These are phyloP conservation scores for Taxawa tesnikishii DNA, from an alignment of 2,329 filamentous ascomycete species.

Conservation along the genomic window DNA sequence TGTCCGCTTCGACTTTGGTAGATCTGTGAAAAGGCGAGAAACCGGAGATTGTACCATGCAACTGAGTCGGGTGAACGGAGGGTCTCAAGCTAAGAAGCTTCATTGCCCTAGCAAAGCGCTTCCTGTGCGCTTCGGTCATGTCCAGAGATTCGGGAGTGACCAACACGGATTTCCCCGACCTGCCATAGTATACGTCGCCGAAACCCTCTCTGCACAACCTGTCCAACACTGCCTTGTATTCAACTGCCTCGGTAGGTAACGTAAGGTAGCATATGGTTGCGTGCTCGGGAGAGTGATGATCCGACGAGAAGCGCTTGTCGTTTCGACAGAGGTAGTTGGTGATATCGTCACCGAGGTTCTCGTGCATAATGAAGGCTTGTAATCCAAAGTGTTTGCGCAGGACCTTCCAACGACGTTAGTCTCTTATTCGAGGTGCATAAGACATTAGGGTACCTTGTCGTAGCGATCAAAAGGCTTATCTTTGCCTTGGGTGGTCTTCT, in stretches of 20 bases:
- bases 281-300: not conserved
- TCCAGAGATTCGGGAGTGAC: not conserved
- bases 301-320: too few relatives aligned
- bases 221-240: not conserved
- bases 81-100: not conserved
- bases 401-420: too few relatives aligned
- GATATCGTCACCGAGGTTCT: too few relatives aligned
- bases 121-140: not conserved
- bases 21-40: not conserved
- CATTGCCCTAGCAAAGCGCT: slow-evolving; percentile 2
- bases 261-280: slow-evolving; percentile 1
- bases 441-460: too few relatives aligned
- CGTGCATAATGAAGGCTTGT: too few relatives aligned
- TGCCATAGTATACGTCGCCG: not conserved
- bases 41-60: not conserved
- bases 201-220: too few relatives aligned
- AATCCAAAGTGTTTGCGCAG: too few relatives aligned
- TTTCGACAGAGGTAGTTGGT: too few relatives aligned
- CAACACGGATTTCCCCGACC: slow-evolving; percentile 1
- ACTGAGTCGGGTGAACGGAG: slow-evolving; percentile 1
- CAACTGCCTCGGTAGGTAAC: not conserved
- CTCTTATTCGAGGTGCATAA: too few relatives aligned
- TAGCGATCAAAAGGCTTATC: too few relatives aligned
- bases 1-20: too few relatives aligned
- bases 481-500: too few relatives aligned